phyloP scores from a whole-genome alignment of 805 yeast species.

The Kodamaea leandrae region DNA sequence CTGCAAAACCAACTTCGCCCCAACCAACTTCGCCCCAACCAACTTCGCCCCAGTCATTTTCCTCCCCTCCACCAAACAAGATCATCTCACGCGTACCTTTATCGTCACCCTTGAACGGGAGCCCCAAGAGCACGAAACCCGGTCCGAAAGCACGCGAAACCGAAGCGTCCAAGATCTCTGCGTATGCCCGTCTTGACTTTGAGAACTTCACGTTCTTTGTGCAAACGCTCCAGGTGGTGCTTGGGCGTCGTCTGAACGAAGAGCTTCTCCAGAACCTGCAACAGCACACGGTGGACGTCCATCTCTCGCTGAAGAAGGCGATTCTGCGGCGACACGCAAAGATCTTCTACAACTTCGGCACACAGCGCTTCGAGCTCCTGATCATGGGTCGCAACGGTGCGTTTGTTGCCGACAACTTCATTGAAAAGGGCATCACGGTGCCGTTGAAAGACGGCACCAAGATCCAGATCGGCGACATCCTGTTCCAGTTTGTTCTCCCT shows the following conservation, averaged over 20 bases:
- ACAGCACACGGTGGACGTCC: slow-evolving; percentile 82
- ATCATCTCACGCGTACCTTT: too few relatives aligned
- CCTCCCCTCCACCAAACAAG: too few relatives aligned
- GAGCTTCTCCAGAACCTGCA: slow-evolving; percentile 53
- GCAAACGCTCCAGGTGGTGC: slow-evolving; percentile 88
- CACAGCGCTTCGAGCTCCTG: slow-evolving; percentile 88
- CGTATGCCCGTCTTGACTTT: slow-evolving; percentile 80
- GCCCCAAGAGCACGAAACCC: too few relatives aligned
- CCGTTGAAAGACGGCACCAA: slow-evolving; percentile 79
- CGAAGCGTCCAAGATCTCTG: slow-evolving; percentile 41
- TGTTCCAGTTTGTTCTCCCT: slow-evolving; percentile 85
- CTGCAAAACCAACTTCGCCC: too few relatives aligned
- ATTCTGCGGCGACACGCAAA: slow-evolving; percentile 93
- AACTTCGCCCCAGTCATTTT: too few relatives aligned
- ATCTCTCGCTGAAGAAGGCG: slow-evolving; percentile 87
- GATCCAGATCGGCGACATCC: slow-evolving; percentile 90
- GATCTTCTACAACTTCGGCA: slow-evolving; percentile 94
- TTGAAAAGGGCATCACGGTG: slow-evolving; percentile 88
- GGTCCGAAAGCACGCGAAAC: background rate
- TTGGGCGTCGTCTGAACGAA: slow-evolving; percentile 75
- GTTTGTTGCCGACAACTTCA: slow-evolving; percentile 86
- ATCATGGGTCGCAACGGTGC: slow-evolving; percentile 96
- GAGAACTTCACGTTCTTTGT: slow-evolving; percentile 92
- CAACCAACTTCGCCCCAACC: too few relatives aligned
- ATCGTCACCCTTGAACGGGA: too few relatives aligned